phyloP scores from a whole-genome alignment of 169 alveolate species.

The Cyclospora cayetanensis region DNA sequence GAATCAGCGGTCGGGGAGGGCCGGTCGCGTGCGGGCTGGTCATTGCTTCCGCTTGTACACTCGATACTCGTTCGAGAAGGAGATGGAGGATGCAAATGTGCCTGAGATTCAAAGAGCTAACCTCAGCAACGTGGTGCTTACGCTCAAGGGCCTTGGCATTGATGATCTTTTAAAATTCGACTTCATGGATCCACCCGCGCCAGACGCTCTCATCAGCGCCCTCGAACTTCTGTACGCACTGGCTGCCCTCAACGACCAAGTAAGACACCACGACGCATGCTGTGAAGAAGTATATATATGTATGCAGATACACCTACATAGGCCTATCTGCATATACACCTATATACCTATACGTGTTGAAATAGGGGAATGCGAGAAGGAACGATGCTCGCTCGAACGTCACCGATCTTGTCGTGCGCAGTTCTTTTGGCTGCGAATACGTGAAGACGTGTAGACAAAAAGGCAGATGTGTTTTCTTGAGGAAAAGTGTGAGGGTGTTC shows the following conservation, averaged over 20 bases:
- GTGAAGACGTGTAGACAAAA: no score
- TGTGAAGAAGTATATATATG: neutral
- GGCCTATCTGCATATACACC: neutral
- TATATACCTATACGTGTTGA: neutral
- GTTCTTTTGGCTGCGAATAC: no score
- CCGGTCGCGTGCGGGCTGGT: constrained; percentile 99
- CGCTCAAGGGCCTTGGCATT: constrained; percentile 96
- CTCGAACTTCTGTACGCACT: constrained; percentile 97
- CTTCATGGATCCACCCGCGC: constrained; percentile 99
- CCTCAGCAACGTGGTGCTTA: constrained; percentile 82
- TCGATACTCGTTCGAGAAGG: constrained; percentile 95
- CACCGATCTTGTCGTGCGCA: no score
- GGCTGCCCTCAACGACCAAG: constrained; percentile 93
- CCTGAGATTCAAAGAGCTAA: constrained; percentile 83
- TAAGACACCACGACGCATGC: neutral
- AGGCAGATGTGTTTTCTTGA: no score
- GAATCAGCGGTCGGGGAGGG: constrained; percentile 99
- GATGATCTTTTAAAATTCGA: constrained; percentile 99
- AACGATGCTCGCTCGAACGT: no score
- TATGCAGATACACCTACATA: neutral
- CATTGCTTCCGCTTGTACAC: constrained; percentile 99
- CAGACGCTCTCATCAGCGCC: constrained; percentile 93
- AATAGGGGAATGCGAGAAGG: neutral
- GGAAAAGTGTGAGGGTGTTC: no score
- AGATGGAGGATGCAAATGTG: constrained; percentile 90